phyloP scores from a whole-genome alignment of 2,329 filamentous ascomycete species.

The Sclerotinia subarctica region DNA sequence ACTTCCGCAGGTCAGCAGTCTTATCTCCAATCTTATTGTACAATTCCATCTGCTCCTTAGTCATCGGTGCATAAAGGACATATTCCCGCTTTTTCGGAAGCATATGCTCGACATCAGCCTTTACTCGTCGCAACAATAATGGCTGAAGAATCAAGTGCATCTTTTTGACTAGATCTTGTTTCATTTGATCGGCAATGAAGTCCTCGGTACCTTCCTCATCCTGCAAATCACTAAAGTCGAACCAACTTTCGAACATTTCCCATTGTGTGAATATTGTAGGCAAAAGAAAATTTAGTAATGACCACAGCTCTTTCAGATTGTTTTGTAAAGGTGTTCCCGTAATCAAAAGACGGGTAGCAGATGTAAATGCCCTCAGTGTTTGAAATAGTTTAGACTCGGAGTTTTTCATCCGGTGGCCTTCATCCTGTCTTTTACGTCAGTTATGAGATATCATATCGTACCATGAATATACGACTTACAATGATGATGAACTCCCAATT shows the following conservation, averaged over 20 bases:
- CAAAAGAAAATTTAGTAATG: conserved; percentile 85
- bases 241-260: conserved; percentile 92
- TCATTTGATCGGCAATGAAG: conserved; percentile 74
- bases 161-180: conserved; percentile 76
- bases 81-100: conserved; percentile 98
- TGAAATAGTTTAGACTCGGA: conserved; percentile 89
- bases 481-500: conserved; percentile 99
- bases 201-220: conserved; percentile 77
- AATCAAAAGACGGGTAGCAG: conserved; percentile 85
- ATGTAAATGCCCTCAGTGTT: conserved; percentile 82
- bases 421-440: conserved; percentile 57
- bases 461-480: conserved; percentile 44
- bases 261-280: conserved; percentile 91
- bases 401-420: conserved; percentile 96
- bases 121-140: conserved; percentile 80
- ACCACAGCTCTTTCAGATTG: conserved; percentile 93
- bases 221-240: conserved; percentile 89
- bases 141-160: conserved; percentile 93
- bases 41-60: conserved; percentile 82
- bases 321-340: conserved; percentile 95
- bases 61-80: conserved; percentile 89
- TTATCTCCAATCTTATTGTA: conserved; percentile 67
- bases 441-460: neutral
- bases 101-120: conserved; percentile 85
- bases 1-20: conserved; percentile 62